A percentile compares a stretch with the other conserved stretches of the same genome.
These are phyloP conservation scores for Saturnispora ahearnii DNA, from an alignment of 805 yeast species.

Conservation along the genomic window DNA sequence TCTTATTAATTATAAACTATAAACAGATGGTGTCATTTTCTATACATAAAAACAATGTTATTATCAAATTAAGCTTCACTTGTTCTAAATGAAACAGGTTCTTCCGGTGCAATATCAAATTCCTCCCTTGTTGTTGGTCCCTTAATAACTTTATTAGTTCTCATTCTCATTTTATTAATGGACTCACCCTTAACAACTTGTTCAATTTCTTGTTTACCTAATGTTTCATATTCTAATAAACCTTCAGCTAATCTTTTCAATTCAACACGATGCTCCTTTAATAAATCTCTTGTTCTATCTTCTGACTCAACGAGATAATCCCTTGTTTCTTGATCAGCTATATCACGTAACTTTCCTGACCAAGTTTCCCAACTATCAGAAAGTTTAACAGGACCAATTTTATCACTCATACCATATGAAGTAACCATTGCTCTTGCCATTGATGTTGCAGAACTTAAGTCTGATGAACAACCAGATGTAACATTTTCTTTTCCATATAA, in stretches of 20 bases:
- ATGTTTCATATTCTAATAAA: conserved; percentile 87
- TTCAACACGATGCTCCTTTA: conserved; percentile 56
- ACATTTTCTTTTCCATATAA: conserved; percentile 86
- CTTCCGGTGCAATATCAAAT: conserved; percentile 29
- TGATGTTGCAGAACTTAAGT: conserved; percentile 78
- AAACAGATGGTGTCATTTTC: not conserved
- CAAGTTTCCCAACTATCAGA: conserved; percentile 91
- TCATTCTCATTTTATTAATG: conserved; percentile 55
- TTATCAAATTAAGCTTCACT: not conserved
- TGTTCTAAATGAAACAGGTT: conserved; percentile 10
- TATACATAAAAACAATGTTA: not conserved
- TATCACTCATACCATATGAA: conserved; percentile 91
- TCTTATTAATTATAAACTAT: not conserved
- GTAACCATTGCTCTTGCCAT: conserved; percentile 97
- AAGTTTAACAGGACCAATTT: conserved; percentile 84
- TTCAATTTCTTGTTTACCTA: conserved; percentile 85
- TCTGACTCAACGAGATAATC: conserved; percentile 67
- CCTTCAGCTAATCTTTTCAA: conserved; percentile 87
- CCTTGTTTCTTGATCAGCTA: conserved; percentile 90
- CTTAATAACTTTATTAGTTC: conserved; percentile 69
- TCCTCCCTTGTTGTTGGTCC: conserved; percentile 26
- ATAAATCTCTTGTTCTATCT: conserved; percentile 62
- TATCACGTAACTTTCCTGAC: conserved; percentile 80
- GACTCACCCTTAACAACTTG: conserved; percentile 74
- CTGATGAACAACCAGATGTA: conserved; percentile 92